Conservation (phyloP, 2,329 filamentous ascomycete species). For the Sarocladium strictum region DNA sequence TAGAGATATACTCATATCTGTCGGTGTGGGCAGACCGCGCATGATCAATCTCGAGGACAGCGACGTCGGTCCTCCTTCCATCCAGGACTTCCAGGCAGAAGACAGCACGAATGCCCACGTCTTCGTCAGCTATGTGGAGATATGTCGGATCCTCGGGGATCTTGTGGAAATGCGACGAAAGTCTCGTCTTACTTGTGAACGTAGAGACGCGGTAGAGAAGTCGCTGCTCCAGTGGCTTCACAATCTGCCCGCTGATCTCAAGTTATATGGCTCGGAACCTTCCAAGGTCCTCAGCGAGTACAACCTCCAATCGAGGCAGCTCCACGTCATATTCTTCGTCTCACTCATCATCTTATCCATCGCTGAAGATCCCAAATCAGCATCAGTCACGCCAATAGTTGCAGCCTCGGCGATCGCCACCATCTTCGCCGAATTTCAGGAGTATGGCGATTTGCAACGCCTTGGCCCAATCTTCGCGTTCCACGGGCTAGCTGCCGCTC, state of each 20-base stretch:
- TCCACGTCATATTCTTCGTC: background rate
- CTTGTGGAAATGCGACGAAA: background rate
- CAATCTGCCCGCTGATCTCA: background rate
- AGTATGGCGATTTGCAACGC: background rate
- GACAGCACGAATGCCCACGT: background rate
- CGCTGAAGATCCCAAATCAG: background rate
- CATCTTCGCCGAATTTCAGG: background rate
- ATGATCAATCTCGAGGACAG: background rate
- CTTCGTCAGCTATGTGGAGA: background rate
- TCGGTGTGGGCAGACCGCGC: background rate
- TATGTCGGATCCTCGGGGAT: background rate
- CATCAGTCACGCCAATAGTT: background rate
- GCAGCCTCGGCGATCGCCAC: background rate
- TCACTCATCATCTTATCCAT: background rate
- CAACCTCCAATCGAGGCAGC: background rate
- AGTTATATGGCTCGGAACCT: background rate
- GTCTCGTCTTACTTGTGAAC: background rate
- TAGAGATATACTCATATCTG: background rate
- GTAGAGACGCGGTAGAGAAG: background rate
- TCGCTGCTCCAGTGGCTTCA: background rate
- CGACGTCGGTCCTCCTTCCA: background rate
- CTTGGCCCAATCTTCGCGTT: background rate
- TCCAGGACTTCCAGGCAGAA: background rate
- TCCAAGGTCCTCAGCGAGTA: background rate
- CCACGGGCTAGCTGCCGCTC: background rate